Conservation (phyloP, 2,329 filamentous ascomycete species). For the Metarhizium humberi region DNA sequence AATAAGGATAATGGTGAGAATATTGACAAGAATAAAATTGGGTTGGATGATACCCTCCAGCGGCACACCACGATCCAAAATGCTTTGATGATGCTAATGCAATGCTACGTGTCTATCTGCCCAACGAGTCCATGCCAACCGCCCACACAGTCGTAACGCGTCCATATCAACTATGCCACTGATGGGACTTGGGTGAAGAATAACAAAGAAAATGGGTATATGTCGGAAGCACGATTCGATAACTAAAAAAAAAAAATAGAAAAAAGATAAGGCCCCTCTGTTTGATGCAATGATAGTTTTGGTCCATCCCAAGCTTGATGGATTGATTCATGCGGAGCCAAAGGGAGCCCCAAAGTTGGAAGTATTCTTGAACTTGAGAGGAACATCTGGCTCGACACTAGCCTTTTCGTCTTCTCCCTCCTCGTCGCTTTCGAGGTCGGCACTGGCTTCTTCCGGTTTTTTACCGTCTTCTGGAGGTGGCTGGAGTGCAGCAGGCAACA, state of each 20-base stretch:
- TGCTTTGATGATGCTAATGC: conserved; percentile 1
- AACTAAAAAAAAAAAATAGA: neutral
- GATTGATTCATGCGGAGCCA: conserved; percentile 21
- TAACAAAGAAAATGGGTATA: conserved; percentile 4
- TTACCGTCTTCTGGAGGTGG: conserved; percentile 10
- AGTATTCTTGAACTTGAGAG: conserved; percentile 34
- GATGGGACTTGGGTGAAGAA: neutral
- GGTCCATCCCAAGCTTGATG: neutral
- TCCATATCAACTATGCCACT: neutral
- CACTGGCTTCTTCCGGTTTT: conserved; percentile 9
- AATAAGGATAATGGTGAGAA: too few relatives aligned
- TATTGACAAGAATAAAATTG: neutral
- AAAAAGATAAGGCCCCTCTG: neutral
- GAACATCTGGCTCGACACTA: conserved; percentile 29
- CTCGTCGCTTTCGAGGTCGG: conserved; percentile 12
- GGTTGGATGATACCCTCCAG: neutral
- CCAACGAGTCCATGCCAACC: neutral
- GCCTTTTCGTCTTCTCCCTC: conserved; percentile 17
- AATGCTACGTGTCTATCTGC: neutral
- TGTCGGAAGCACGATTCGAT: neutral
- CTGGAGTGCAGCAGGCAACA: neutral
- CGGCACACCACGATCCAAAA: neutral
- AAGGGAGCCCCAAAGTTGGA: conserved; percentile 40
- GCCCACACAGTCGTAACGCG: neutral
- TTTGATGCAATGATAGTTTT: neutral